Conservation (phyloP, 768 basidiomycete species). For the Russula sp. region DNA sequence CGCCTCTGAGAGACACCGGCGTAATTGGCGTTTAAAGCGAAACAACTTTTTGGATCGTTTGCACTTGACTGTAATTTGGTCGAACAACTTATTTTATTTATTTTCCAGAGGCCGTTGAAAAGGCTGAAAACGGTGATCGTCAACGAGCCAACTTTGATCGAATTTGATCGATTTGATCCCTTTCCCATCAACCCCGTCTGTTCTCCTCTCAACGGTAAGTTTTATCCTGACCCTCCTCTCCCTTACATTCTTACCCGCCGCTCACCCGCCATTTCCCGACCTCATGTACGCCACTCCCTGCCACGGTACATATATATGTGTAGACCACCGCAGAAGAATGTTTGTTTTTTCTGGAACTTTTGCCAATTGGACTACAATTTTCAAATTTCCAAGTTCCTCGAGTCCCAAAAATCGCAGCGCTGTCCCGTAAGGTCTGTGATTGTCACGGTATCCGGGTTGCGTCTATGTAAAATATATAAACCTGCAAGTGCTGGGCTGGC, state of each 20-base stretch:
- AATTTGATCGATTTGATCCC: too few relatives aligned
- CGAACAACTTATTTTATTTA: background rate
- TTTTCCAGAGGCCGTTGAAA: background rate
- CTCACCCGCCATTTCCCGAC: background rate
- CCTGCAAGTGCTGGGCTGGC: too few relatives aligned
- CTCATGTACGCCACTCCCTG: background rate
- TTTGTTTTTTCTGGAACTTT: too few relatives aligned
- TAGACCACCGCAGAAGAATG: too few relatives aligned
- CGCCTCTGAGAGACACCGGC: background rate
- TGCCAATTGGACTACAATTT: too few relatives aligned
- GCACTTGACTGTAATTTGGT: background rate
- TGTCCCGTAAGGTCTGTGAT: too few relatives aligned
- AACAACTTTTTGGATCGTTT: background rate
- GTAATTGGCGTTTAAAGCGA: background rate
- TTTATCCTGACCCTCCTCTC: background rate
- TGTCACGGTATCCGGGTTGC: too few relatives aligned
- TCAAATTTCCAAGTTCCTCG: too few relatives aligned
- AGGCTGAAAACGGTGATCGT: background rate
- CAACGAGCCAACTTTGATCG: background rate
- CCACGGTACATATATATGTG: constrained; percentile 13
- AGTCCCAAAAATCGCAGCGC: too few relatives aligned
- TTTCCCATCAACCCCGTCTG: background rate
- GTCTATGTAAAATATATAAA: too few relatives aligned
- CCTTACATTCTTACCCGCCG: background rate
- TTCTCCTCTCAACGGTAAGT: background rate